Base-by-base conservation (phyloP, 208 protist genomes). In the Trypanosoma congolense region DNA sequence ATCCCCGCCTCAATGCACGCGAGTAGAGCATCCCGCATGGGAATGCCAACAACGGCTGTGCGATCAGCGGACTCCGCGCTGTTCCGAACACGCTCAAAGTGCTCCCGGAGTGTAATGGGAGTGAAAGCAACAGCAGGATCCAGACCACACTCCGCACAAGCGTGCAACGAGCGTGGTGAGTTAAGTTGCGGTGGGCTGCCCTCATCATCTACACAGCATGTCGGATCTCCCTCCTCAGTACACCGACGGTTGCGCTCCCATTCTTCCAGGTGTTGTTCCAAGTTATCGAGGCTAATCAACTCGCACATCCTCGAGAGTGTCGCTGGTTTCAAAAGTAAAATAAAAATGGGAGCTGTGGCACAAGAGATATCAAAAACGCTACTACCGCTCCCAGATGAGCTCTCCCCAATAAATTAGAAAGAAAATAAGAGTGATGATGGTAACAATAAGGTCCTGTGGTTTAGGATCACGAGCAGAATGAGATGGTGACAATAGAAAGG, bases 161-260 rank as follows among this genome's bases (percentile, higher is more conserved):
- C 62, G 14, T 40, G 53, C n/a, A 69, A 31, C 21, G 62, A 69
- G 9, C 55, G 62, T 2, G 62, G 62, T 18, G 62, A 69, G 31
- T 69, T 38, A 10, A 69, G 45, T 21, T 2, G n/a, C 33, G 46
- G 62, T 14, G 54, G 14, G 16, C 24, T 4, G 8, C 6, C 8
- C 21, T 26, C 5, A 0, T 41, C 2, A 19, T 33, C 25, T 35
- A 10, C 40, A 16, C 4, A 29, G 2, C 14, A 33, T 16, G 19
- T 2, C 12, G 24, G 6, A 6, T 24, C 4, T 6, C 14, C 21
- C 31, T 19, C 8, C n/a, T 19, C 30, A 18, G 26, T n/a, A 26
- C 31, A 25, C 9, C 50, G 38, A 56, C 40, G 19, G n/a, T n/a
- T 35, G 18, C 49, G 31, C 30, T 16, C 12, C 22, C 49, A 55